Evolutionary conservation across 805 yeast genomes (phyloP).

Genomic region (Cyberlindnera bimundalis): DNA sequence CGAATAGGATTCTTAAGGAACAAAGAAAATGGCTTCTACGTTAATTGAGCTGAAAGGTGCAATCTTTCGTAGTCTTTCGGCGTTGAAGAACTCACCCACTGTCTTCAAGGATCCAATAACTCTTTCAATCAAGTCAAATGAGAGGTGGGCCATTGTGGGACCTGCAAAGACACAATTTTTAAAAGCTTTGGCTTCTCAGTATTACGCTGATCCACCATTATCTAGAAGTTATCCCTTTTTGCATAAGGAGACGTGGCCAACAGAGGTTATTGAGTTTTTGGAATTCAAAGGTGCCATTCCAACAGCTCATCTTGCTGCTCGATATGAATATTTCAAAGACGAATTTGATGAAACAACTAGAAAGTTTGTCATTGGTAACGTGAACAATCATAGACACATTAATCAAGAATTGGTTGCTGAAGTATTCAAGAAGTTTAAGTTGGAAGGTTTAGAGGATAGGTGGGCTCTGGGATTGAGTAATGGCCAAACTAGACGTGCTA

Average conservation of each 20-base stretch:
- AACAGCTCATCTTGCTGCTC: conserved; percentile 76
- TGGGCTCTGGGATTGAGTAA: conserved; percentile 89
- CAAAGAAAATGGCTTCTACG: conserved; percentile 9
- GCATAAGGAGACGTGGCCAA: conserved; percentile 40
- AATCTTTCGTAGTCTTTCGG: conserved; percentile 13
- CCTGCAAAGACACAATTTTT: conserved; percentile 53
- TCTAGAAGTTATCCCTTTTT: conserved; percentile 55
- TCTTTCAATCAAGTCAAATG: conserved; percentile 35
- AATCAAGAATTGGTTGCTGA: conserved; percentile 37
- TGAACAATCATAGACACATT: conserved; percentile 30
- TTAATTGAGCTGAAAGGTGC: conserved; percentile 22
- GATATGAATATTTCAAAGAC: conserved; percentile 86
- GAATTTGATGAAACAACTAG: conserved; percentile 72
- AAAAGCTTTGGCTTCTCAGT: conserved; percentile 52
- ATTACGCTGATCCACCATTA: conserved; percentile 47
- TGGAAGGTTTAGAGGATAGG: conserved; percentile 55
- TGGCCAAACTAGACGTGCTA: conserved; percentile 90
- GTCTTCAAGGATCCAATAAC: conserved; percentile 40
- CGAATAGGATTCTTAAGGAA: not conserved
- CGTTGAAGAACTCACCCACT: conserved; percentile 9
- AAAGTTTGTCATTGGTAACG: conserved; percentile 53
- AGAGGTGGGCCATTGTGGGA: conserved; percentile 56
- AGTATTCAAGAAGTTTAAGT: conserved; percentile 47
- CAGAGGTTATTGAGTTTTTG: conserved; percentile 41
- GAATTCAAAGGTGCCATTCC: conserved; percentile 46